Conservation (phyloP, 805 yeast genomes). For the Millerago galiae region DNA sequence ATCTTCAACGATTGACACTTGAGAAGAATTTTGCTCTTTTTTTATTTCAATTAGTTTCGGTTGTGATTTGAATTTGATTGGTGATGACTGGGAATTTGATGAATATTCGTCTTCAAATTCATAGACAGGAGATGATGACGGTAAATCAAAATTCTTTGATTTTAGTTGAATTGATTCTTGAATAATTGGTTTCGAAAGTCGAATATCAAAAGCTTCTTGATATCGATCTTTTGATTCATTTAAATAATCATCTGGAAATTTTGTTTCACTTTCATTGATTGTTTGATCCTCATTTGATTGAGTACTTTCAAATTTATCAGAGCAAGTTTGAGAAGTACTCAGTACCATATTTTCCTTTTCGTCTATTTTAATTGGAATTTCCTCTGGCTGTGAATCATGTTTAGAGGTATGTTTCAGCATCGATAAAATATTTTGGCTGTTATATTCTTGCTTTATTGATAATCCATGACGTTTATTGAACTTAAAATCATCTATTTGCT, state of each 20-base stretch:
- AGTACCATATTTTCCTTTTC: slow-evolving; percentile 1
- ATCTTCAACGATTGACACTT: slow-evolving; percentile 4
- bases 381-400: not conserved
- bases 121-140: slow-evolving; percentile 9
- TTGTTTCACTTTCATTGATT: slow-evolving; percentile 1
- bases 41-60: not conserved
- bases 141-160: slow-evolving; percentile 7
- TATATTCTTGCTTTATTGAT: not conserved
- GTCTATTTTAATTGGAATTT: not conserved
- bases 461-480: not conserved
- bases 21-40: slow-evolving; percentile 3
- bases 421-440: slow-evolving; percentile 2
- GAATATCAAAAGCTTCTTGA: slow-evolving; percentile 6
- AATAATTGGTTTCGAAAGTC: slow-evolving; percentile 4
- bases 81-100: slow-evolving; percentile 2
- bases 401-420: slow-evolving; percentile 2
- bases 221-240: slow-evolving; percentile 3
- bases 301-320: slow-evolving; percentile 1
- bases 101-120: slow-evolving; percentile 1
- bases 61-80: slow-evolving; percentile 3
- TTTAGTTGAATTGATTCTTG: slow-evolving; percentile 15
- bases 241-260: not conserved
- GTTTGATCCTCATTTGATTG: slow-evolving; percentile 7
- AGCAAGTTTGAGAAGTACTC: not conserved
- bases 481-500: not conserved